Conservation (phyloP, 179 eudicot species). For the Silene vulgaris region DNA sequence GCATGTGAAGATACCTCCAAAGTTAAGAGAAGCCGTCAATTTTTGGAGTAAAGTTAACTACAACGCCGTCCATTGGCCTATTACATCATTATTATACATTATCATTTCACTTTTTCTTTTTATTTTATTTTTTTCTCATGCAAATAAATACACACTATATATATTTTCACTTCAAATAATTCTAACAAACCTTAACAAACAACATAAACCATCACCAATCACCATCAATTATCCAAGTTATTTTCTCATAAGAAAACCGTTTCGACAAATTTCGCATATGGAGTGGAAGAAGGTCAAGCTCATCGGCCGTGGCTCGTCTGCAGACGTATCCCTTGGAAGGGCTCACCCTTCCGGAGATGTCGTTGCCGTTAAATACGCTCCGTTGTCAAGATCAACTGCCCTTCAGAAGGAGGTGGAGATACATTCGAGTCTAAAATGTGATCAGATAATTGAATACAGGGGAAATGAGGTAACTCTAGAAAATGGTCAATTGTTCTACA, state of each 20-base stretch:
- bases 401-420: constrained; percentile 46
- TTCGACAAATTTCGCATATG: constrained; percentile 29
- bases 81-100: not conserved
- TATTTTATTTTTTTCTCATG: constrained; percentile 10
- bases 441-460: constrained; percentile 45
- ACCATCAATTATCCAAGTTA: not conserved
- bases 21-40: constrained; percentile 29
- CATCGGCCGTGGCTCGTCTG: constrained; percentile 72
- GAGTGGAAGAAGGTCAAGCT: constrained; percentile 59
- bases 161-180: constrained; percentile 14
- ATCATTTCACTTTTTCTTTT: not conserved
- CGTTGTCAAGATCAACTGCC: constrained; percentile 30
- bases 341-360: constrained; percentile 30
- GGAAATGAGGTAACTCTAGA: constrained; percentile 54
- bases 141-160: constrained; percentile 12
- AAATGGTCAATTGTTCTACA: constrained; percentile 38
- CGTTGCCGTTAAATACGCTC: constrained; percentile 56
- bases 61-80: constrained; percentile 24
- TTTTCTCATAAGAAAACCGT: not conserved
- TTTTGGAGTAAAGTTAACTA: constrained; percentile 23
- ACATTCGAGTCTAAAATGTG: constrained; percentile 48
- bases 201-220: not conserved
- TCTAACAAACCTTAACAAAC: constrained; percentile 20
- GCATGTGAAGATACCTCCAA: constrained; percentile 28
- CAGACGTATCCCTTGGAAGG: constrained; percentile 58